Evolutionary conservation across 2,329 filamentous ascomycete genomes (phyloP), one percentile per base, ranked within the genome.

Genomic region (Ilyonectria mors-panacis): DNA sequence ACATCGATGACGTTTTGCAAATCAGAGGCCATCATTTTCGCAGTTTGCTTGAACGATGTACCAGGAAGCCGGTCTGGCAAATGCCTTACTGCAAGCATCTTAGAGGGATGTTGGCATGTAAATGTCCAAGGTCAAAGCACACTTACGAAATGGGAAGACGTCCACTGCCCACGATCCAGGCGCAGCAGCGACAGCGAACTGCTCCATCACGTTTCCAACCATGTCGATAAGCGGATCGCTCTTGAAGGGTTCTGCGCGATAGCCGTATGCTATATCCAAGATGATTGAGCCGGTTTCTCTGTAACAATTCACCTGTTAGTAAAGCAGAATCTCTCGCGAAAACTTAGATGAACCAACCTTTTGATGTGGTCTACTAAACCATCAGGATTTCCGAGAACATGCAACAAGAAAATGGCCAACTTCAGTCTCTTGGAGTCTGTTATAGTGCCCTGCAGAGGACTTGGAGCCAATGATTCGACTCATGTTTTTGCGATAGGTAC

Each of bases 381-480:
- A 3, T 80, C 70, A 0, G 82, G 84, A 0, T 80, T 74, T 1
- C 83, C 72, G 21, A 84, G 73, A 0, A 85, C 2, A n/a, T 69
- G 63, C 1, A 72, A 13, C 1, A 1, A 73, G 21, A 23, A 23
- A 72, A n/a, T 69, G 69, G 0, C 58, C 60, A 6, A 70, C 65
- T 65, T 88, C 85, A 2, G 75, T 72, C 47, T 87, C 82, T 65
- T 87, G 83, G 0, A 85, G 39, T 0, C 65, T 35, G 42, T 83
- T 75, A 65, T 83, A 86, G n/a, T 81, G 79, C 1, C 79, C 67
- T 1, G 83, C 79, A 0, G 78, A 69, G 0, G 70, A 62, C 39
- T 82, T 83, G 0, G 84, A 82, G 1, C 86, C 86, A 6, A 88
- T 76, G 10, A 83, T 77, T 17, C 80, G 78, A 30, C 79, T 77